Base-by-base conservation (phyloP, 495 filamentous ascomycete genomes). In the Schizothecium vesticola region DNA sequence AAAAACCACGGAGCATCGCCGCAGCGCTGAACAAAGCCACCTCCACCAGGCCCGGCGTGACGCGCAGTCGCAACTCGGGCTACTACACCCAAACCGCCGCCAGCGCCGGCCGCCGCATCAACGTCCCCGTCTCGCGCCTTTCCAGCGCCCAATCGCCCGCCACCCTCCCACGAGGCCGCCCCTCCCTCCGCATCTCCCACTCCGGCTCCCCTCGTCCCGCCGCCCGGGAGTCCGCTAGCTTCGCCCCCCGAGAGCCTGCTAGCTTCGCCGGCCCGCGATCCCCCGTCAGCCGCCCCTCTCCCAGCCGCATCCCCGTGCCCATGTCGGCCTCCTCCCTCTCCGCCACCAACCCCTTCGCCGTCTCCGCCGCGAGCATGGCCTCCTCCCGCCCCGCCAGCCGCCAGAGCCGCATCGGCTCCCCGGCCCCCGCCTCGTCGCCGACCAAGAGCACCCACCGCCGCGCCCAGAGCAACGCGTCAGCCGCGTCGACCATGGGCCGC, bases 201-300 rank as follows among this genome's bases (percentile, higher is more conserved):
- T 80, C 82, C 61, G 81, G 84, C 21, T 82, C 83, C 2, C 79
- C 80, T 1, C 70, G 70, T 25, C 65, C 85, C 23, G 8, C 19
- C 22, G 13, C 26, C 4, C 74, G 72, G 43, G 82, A 82, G 62
- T 79, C 84, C 3, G 85, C 86, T 7, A 86, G 85, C 29, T 86
- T 84, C 51, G 73, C 74, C 2, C 66, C 75, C 4, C 74, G 72
- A 36, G 82, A 82, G 61, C 80, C 84, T 5, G 85, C 86, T 8
- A 86, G 85, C 29, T 86, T 84, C 65, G 85, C 86, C 19, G 81
- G 79, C 2, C 79, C 85, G 19, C 76, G 84, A 23, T 73, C 80
- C 12, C 75, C 81, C 4, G 61, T 73, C 16, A 31, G 61, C 19
- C 29, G 56, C 22, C 28, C 60, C n/a, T 71, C 75, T 0, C 76